A percentile compares a stretch with the other conserved stretches of the same genome.
phyloP scores from a whole-genome alignment of 768 basidiomycete species.

The Boletus sensibilis region DNA sequence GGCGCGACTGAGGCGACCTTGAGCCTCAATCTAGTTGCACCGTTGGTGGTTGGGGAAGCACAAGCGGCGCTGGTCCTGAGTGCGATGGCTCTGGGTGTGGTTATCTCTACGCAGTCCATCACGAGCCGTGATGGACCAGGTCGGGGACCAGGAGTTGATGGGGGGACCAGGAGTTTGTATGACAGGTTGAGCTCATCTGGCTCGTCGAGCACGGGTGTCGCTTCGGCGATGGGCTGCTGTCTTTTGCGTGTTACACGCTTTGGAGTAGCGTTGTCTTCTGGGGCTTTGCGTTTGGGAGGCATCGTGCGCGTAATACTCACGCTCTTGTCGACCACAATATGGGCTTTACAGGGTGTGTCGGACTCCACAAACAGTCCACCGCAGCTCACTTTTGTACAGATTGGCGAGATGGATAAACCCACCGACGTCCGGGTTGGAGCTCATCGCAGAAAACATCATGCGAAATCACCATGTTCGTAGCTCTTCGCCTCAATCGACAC shows the following conservation, averaged over 20 bases:
- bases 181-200: slow-evolving; percentile 33
- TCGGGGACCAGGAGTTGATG: slow-evolving; percentile 26
- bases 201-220: slow-evolving; percentile 9
- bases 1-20: slow-evolving; percentile 3
- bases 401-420: slow-evolving; percentile 82
- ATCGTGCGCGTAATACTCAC: slow-evolving; percentile 25
- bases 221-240: slow-evolving; percentile 1
- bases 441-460: slow-evolving; percentile 66
- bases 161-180: slow-evolving; percentile 8
- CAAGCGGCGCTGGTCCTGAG: background rate
- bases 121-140: slow-evolving; percentile 21
- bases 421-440: slow-evolving; percentile 66
- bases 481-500: slow-evolving; percentile 12
- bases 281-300: slow-evolving; percentile 45
- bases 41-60: slow-evolving; percentile 14
- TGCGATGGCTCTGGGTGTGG: slow-evolving; percentile 22
- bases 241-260: slow-evolving; percentile 36
- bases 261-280: slow-evolving; percentile 24
- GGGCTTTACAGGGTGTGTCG: slow-evolving; percentile 62
- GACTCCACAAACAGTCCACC: background rate
- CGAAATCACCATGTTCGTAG: slow-evolving; percentile 64
- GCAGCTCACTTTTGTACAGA: slow-evolving; percentile 34
- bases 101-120: slow-evolving; percentile 34
- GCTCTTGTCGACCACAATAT: slow-evolving; percentile 25
- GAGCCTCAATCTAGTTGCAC: background rate